Evolutionary conservation across 192 early-diverging fungal genomes (phyloP).

Genomic region (Kappamyces sp.): DNA sequence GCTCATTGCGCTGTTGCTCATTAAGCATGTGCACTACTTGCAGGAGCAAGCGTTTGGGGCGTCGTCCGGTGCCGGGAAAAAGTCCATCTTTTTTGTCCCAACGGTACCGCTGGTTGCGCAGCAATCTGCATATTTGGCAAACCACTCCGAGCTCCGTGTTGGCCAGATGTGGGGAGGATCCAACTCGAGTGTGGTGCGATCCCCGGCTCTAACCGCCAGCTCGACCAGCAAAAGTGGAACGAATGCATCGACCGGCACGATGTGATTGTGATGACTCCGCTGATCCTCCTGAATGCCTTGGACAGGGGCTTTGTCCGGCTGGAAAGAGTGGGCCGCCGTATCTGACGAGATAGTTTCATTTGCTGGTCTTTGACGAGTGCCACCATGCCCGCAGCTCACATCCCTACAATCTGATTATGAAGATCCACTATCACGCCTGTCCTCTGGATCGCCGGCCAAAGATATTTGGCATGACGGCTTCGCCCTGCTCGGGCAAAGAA

Average conservation of each 20-base stretch:
- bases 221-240: conserved; percentile 55
- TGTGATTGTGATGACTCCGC: conserved; percentile 83
- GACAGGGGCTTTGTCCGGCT: conserved; percentile 62
- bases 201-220: conserved; percentile 26
- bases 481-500: conserved; percentile 54
- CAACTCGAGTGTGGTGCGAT: conserved; percentile 8
- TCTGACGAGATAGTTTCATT: conserved; percentile 49
- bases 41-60: conserved; percentile 17
- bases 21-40: conserved; percentile 60
- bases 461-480: conserved; percentile 91
- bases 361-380: conserved; percentile 93
- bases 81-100: conserved; percentile 71
- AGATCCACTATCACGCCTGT: conserved; percentile 66
- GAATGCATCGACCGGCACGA: conserved; percentile 48
- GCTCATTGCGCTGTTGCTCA: conserved; percentile 77
- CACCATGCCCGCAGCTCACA: conserved; percentile 79
- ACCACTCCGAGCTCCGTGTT: conserved; percentile 60
- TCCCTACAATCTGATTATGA: conserved; percentile 75
- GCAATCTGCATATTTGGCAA: conserved; percentile 70
- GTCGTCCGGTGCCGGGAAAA: conserved; percentile 30
- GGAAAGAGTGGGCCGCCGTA: conserved; percentile 37
- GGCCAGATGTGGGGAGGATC: conserved; percentile 53
- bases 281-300: conserved; percentile 74
- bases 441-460: conserved; percentile 52
- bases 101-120: conserved; percentile 82